phyloP scores from a whole-genome alignment of 176 grass and related monocot species.

The Avena insularis region DNA sequence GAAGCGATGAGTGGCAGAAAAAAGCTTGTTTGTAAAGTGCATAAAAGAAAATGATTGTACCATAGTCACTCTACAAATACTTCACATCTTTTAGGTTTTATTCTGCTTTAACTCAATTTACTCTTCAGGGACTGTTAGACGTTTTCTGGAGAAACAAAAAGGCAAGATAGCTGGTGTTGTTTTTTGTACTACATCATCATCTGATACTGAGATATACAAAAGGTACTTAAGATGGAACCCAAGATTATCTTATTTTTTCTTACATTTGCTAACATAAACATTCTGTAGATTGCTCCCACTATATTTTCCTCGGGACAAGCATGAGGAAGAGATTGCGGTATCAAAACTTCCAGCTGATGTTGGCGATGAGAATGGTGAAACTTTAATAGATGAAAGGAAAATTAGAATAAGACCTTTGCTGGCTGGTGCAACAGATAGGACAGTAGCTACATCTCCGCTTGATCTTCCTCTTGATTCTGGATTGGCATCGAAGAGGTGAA shows the following conservation, averaged over 20 bases:
- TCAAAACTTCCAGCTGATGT: conserved; percentile 97
- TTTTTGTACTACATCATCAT: conserved; percentile 86
- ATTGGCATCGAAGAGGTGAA: conserved; percentile 67
- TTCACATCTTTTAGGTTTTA: conserved; percentile 12
- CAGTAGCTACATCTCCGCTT: conserved; percentile 38
- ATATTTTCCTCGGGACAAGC: conserved; percentile 94
- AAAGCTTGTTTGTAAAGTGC: neutral
- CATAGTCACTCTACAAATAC: conserved; percentile 16
- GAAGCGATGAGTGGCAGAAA: neutral
- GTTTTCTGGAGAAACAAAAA: conserved; percentile 97
- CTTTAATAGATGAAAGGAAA: conserved; percentile 95
- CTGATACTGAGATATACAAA: conserved; percentile 98
- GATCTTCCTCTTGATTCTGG: conserved; percentile 75
- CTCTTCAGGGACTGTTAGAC: conserved; percentile 86
- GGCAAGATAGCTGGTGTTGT: conserved; percentile 82
- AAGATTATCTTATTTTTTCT: conserved; percentile 12
- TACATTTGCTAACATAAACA: conserved; percentile 34
- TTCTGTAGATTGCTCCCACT: conserved; percentile 84
- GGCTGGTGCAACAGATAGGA: conserved; percentile 62
- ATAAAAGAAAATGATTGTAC: neutral
- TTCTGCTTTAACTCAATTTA: conserved; percentile 12
- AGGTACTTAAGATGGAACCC: conserved; percentile 55
- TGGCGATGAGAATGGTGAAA: conserved; percentile 98
- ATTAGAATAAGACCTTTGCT: conserved; percentile 96
- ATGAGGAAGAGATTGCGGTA: conserved; percentile 84